Conservation (phyloP, 352 stramenopile genomes). For the Thraustotheca clavata region DNA sequence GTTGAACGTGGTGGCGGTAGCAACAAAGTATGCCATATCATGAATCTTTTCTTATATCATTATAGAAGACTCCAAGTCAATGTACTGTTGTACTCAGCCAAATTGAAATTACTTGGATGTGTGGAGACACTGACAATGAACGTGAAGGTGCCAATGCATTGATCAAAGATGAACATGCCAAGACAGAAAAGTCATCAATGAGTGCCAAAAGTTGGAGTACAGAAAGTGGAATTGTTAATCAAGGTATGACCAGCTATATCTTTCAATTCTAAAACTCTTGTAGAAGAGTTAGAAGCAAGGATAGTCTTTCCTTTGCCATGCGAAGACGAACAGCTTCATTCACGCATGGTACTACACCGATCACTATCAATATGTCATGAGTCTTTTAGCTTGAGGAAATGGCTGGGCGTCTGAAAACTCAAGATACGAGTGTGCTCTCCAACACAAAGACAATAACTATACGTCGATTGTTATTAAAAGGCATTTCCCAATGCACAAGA, state of each 20-base stretch:
- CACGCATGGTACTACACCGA: too few relatives aligned
- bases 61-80: not conserved
- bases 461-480: not conserved
- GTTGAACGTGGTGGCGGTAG: not conserved
- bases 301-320: conserved; percentile 72
- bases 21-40: not conserved
- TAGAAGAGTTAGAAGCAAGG: conserved; percentile 1
- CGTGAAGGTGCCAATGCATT: too few relatives aligned
- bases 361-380: too few relatives aligned
- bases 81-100: not conserved
- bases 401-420: not conserved
- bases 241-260: not conserved
- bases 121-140: not conserved
- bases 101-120: not conserved
- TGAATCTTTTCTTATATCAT: not conserved
- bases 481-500: not conserved
- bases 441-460: conserved; percentile 1
- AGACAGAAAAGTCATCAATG: not conserved
- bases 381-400: not conserved
- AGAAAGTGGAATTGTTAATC: not conserved
- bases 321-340: conserved; percentile 34
- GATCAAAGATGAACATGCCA: not conserved
- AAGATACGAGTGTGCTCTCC: not conserved
- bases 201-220: not conserved
- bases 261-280: not conserved